These are phyloP conservation scores for Lichtheimia corymbifera DNA, from an alignment of 371 early-diverging fungal genomes.

Conservation along the genomic window DNA sequence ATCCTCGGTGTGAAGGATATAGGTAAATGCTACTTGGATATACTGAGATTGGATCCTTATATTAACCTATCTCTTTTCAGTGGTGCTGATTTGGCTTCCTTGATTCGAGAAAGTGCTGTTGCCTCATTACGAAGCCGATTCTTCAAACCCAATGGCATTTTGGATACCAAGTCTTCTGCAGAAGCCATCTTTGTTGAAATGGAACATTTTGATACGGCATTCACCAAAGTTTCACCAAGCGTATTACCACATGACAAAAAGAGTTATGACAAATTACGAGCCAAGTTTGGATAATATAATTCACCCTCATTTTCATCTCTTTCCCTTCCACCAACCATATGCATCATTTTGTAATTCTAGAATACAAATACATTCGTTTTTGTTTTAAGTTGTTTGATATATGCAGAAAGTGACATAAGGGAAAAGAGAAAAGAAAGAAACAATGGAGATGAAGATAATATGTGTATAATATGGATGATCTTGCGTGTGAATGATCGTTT, in stretches of 20 bases:
- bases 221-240: constrained; percentile 79
- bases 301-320: background rate
- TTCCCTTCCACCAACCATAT: no score
- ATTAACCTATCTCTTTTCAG: constrained; percentile 29
- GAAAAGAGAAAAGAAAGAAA: background rate
- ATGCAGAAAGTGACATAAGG: background rate
- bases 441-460: constrained; percentile 2
- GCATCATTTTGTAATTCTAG: background rate
- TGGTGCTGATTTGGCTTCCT: constrained; percentile 95
- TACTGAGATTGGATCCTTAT: background rate
- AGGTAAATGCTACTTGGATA: constrained; percentile 17
- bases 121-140: constrained; percentile 75
- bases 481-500: no score
- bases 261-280: constrained; percentile 17
- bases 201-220: constrained; percentile 80
- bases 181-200: constrained; percentile 61
- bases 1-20: constrained; percentile 76
- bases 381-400: background rate
- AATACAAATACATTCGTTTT: constrained; percentile 1
- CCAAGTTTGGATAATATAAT: constrained; percentile 18
- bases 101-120: constrained; percentile 91
- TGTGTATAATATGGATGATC: background rate
- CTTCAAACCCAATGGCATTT: constrained; percentile 28
- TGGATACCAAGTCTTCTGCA: constrained; percentile 11
- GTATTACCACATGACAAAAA: constrained; percentile 63